Evolutionary conservation across 345 rosid genomes (phyloP).

Genomic region (Brassica juncea): DNA sequence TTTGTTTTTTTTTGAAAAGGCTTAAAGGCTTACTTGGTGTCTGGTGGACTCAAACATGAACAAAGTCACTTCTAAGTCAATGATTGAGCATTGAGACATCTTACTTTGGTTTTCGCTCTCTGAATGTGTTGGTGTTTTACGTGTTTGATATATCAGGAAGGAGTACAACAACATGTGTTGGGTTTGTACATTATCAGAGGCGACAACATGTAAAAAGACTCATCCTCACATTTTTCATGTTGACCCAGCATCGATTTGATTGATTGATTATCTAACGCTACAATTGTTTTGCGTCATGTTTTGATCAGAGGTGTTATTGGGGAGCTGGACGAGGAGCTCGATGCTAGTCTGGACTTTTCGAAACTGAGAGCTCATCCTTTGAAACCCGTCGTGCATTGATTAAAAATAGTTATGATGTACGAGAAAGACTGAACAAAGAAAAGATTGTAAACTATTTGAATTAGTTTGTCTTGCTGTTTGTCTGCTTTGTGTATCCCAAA

Average conservation of each 20-base stretch:
- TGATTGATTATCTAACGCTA: background rate
- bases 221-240: background rate
- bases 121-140: slow-evolving; percentile 11
- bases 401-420: slow-evolving; percentile 11
- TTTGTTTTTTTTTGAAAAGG: background rate
- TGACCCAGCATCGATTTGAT: background rate
- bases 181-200: slow-evolving; percentile 98
- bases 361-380: slow-evolving; percentile 93
- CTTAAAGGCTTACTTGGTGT: background rate
- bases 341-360: slow-evolving; percentile 72
- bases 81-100: background rate
- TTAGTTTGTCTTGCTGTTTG: slow-evolving; percentile 20
- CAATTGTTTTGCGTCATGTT: background rate
- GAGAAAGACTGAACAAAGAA: background rate
- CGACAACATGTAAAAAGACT: slow-evolving; percentile 76
- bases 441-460: slow-evolving; percentile 33
- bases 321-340: slow-evolving; percentile 88
- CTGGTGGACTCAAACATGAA: background rate
- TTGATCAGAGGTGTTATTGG: slow-evolving; percentile 84
- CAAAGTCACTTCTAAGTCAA: background rate
- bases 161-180: slow-evolving; percentile 87
- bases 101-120: background rate
- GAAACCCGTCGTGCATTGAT: slow-evolving; percentile 86
- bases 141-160: slow-evolving; percentile 60
- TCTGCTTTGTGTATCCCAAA: background rate